Evolutionary conservation across 441 rosid species (phyloP), one percentile per base, ranked within the genome.

Genomic region (Brassica balearica): DNA sequence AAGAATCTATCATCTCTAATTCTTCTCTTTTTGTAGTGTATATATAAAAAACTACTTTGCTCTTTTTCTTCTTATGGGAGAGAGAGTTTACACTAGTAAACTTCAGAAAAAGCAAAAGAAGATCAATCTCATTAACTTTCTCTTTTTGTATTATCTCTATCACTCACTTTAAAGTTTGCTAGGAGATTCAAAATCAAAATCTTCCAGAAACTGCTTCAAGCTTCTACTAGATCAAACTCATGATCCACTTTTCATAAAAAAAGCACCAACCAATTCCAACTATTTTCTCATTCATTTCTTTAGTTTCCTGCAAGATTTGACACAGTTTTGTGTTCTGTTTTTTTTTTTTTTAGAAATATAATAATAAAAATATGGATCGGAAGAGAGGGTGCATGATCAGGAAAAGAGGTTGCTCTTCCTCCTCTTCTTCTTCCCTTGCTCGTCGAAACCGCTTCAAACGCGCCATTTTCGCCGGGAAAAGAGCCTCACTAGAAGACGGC

Each of bases 391-490:
- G 92, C 56, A 95, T 90, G 87, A 90, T 93, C 80, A 93, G 97
- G 73, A 93, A 93, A 86, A 86, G 97, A 83, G 91, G 92, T 25
- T 82, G 93, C 68, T 93, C 99, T 5, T 93, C 97, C 0, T 92
- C 97, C 0, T 93, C 97, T 0, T 95, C 97, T 0, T 95, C 99
- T 22, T 89, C 97, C 36, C 41, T 90, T 56, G 85, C 84, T 68
- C 90, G 86, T 32, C 85, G 80, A 36, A 90, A 93, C 87, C 84
- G 93, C 80, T 84, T 91, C 77, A 95, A 95, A 83, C 86, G 91
- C 55, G 88, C 97, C 10, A 90, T 95, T 85, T 82, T 91, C 68
- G 84, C 86, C 10, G 91, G 91, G 8, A 91, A 87, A 80, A 77
- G 84, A 82, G 85, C 74, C 0, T 4, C 41, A 0, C 77, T 25